phyloP scores from a whole-genome alignment of 768 basidiomycete species.

The Rhodotorula kratochvilovae region DNA sequence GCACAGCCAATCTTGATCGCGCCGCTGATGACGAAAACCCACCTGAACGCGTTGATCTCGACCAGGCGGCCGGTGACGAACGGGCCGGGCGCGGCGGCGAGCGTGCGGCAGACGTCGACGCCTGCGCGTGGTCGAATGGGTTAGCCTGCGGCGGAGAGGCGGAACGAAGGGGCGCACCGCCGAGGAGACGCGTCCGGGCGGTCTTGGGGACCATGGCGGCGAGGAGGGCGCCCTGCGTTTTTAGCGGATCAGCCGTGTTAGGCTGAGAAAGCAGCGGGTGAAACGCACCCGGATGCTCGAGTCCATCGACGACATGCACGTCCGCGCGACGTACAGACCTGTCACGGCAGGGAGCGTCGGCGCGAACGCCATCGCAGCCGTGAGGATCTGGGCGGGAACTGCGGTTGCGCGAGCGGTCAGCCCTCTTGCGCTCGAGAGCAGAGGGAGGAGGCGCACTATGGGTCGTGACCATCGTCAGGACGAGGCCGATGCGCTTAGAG shows the following conservation, averaged over 20 bases:
- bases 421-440: too few relatives aligned
- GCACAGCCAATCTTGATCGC: constrained; percentile 18
- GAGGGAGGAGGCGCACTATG: neutral
- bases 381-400: constrained; percentile 28
- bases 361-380: constrained; percentile 8
- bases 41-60: constrained; percentile 3
- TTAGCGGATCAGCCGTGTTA: neutral
- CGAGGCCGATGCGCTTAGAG: constrained; percentile 19
- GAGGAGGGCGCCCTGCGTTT: constrained; percentile 14
- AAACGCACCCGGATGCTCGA: constrained; percentile 12
- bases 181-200: constrained; percentile 25
- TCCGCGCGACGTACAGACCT: constrained; percentile 14
- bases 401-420: neutral
- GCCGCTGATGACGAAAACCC: constrained; percentile 18
- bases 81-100: constrained; percentile 17
- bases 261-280: too few relatives aligned
- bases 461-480: constrained; percentile 15
- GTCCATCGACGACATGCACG: constrained; percentile 19
- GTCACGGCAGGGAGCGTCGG: neutral
- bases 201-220: constrained; percentile 10
- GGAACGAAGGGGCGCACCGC: neutral
- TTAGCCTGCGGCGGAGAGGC: too few relatives aligned
- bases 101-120: constrained; percentile 20
- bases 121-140: neutral
- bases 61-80: constrained; percentile 23